Conservation (phyloP, 2,329 filamentous ascomycete species). For the Aspergillus transmontanensis region DNA sequence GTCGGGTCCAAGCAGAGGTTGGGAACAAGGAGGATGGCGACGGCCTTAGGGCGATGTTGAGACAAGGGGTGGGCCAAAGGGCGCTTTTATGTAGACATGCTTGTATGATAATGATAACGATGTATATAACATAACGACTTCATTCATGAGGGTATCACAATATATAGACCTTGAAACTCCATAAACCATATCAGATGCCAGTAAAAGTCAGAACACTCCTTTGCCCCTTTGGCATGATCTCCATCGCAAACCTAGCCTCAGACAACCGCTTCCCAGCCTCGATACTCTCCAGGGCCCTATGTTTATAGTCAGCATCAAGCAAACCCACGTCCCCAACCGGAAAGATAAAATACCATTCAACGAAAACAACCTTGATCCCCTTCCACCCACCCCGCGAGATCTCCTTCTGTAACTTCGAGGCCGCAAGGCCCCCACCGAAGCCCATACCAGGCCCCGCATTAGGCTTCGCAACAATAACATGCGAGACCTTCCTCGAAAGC, state of each 20-base stretch:
- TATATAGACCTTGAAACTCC: background rate
- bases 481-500: conserved; percentile 76
- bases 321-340: background rate
- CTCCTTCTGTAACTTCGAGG: conserved; percentile 79
- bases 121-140: conserved; percentile 15
- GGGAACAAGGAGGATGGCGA: conserved; percentile 33
- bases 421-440: conserved; percentile 74
- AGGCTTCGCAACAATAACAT: conserved; percentile 76
- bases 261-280: conserved; percentile 72
- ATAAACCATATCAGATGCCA: conserved; percentile 4
- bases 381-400: conserved; percentile 68
- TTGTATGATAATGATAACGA: conserved; percentile 11
- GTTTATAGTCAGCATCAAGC: conserved; percentile 20
- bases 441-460: conserved; percentile 52
- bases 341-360: conserved; percentile 66
- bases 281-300: conserved; percentile 80
- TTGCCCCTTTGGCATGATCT: conserved; percentile 64
- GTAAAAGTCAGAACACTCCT: conserved; percentile 62
- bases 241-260: conserved; percentile 71
- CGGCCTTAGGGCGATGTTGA: conserved; percentile 16
- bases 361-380: conserved; percentile 75
- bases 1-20: conserved; percentile 11
- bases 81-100: conserved; percentile 15
- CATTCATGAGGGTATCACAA: conserved; percentile 8
- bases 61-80: conserved; percentile 2